Percentiles rank a stretch among this genome's conserved stretches.
These are phyloP conservation scores for Marasmius tenuissimus DNA, from an alignment of 1,284 basidiomycete genomes.

Conservation along the genomic window DNA sequence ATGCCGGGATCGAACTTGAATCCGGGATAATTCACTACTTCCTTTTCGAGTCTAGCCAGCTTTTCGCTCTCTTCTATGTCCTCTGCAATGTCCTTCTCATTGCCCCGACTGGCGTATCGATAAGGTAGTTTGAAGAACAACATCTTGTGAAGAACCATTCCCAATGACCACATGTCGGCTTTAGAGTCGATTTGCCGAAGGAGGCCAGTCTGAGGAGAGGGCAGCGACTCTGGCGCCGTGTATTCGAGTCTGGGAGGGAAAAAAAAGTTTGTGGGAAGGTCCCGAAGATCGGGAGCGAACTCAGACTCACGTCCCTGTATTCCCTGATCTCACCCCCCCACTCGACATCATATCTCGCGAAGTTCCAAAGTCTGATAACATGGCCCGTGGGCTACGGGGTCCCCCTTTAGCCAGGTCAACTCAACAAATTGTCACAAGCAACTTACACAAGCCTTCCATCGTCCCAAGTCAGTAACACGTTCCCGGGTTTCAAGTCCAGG, in stretches of 20 bases:
- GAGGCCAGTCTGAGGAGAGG: constrained; percentile 62
- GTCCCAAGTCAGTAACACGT: constrained; percentile 91
- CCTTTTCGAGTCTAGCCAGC: constrained; percentile 64
- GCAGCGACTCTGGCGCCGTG: constrained; percentile 84
- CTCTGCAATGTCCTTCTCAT: constrained; percentile 39
- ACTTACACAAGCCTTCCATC: constrained; percentile 79
- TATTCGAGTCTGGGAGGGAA: constrained; percentile 65
- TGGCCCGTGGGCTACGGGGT: constrained; percentile 66
- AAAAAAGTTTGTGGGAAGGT: not conserved
- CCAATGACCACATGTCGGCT: constrained; percentile 86
- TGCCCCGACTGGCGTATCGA: constrained; percentile 36
- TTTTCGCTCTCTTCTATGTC: constrained; percentile 51
- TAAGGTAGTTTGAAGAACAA: constrained; percentile 88
- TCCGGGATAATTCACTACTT: constrained; percentile 78
- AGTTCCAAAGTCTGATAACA: constrained; percentile 94
- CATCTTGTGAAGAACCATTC: constrained; percentile 91
- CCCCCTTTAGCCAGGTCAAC: not conserved
- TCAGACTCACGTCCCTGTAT: constrained; percentile 87
- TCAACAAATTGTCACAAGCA: constrained; percentile 4
- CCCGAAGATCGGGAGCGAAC: not conserved
- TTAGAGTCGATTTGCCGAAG: constrained; percentile 82
- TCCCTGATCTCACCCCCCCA: constrained; percentile 73
- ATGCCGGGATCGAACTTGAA: constrained; percentile 61
- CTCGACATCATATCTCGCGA: constrained; percentile 84
- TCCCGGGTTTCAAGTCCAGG: constrained; percentile 91